phyloP scores from a whole-genome alignment of 2,329 filamentous ascomycete species.

The Botryosphaeria dothidea region DNA sequence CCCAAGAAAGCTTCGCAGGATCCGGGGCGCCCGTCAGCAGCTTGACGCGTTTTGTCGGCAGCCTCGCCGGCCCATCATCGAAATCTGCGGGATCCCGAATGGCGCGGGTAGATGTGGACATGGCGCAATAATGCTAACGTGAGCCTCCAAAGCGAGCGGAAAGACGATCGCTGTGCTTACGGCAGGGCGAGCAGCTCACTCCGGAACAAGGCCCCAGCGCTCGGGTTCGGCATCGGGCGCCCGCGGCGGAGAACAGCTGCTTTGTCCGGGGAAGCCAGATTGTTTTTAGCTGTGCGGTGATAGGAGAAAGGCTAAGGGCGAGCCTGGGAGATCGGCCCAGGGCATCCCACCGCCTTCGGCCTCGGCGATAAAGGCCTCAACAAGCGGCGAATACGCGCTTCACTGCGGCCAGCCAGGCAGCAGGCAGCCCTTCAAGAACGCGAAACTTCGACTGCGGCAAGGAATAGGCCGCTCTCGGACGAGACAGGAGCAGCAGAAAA shows the following conservation, averaged over 20 bases:
- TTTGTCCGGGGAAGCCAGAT: background rate
- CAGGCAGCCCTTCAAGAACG: background rate
- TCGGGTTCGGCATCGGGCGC: background rate
- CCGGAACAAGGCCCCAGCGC: background rate
- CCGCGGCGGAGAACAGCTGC: background rate
- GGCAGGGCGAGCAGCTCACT: too few relatives aligned
- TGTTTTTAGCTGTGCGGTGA: background rate
- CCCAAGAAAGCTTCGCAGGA: constrained; percentile 56
- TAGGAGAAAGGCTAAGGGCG: background rate
- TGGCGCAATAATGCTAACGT: background rate
- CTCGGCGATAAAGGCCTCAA: background rate
- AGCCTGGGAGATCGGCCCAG: background rate
- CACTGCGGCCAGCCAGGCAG: background rate
- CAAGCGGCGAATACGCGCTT: too few relatives aligned
- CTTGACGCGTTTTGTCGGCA: constrained; percentile 36
- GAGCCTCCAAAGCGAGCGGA: background rate
- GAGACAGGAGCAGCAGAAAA: background rate
- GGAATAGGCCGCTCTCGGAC: background rate
- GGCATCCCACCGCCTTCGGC: background rate
- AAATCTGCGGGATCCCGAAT: background rate
- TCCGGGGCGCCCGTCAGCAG: constrained; percentile 65
- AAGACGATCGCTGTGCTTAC: background rate
- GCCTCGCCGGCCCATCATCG: background rate
- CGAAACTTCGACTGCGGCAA: background rate
- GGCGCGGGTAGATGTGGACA: background rate